Conservation (phyloP, 202 grass and related monocot genomes). For the Setaria italica region DNA sequence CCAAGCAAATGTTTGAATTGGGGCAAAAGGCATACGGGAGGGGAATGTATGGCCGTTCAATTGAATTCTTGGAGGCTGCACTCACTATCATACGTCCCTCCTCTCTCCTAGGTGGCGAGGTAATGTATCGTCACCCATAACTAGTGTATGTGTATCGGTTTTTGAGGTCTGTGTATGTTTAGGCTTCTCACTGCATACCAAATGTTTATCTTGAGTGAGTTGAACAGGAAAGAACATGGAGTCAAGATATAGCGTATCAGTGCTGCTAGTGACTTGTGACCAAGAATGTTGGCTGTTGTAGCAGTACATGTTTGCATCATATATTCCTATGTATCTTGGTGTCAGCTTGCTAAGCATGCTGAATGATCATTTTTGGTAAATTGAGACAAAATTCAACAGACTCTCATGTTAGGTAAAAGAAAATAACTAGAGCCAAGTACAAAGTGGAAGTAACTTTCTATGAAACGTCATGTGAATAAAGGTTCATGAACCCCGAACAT, state of each 20-base stretch:
- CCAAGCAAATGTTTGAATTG: conserved; percentile 93
- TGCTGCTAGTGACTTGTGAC: background rate
- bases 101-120: conserved; percentile 90
- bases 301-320: background rate
- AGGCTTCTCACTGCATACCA: background rate
- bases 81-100: conserved; percentile 80
- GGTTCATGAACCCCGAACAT: background rate
- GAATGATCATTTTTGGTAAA: background rate
- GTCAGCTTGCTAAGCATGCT: background rate
- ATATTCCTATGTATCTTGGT: background rate
- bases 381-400: conserved; percentile 2
- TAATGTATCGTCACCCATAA: conserved; percentile 38
- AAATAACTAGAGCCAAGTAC: background rate
- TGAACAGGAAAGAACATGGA: background rate
- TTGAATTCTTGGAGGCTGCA: conserved; percentile 90
- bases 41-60: conserved; percentile 83
- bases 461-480: background rate
- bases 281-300: background rate
- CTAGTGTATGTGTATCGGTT: background rate
- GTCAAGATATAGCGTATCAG: background rate
- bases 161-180: background rate
- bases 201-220: background rate
- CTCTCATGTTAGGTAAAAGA: background rate
- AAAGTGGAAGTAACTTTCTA: background rate
- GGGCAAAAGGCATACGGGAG: conserved; percentile 84